phyloP scores from a whole-genome alignment of 345 rosid genomes.

The Brassica nigra region DNA sequence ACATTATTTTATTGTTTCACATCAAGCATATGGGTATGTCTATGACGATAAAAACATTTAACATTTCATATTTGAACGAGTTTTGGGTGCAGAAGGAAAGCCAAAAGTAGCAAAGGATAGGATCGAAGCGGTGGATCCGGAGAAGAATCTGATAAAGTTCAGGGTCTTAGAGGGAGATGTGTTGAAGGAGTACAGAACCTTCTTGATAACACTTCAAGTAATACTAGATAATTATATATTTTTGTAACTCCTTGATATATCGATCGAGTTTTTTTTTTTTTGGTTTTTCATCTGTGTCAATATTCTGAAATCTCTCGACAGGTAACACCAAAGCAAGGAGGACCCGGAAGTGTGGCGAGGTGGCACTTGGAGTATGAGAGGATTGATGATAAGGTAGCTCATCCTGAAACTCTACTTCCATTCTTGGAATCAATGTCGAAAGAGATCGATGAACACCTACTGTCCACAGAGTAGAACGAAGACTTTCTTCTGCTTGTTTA shows the following conservation, averaged over 20 bases:
- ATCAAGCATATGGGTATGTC: background rate
- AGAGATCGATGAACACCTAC: constrained; percentile 23
- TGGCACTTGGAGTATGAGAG: constrained; percentile 28
- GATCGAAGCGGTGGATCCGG: constrained; percentile 25
- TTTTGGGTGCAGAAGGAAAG: constrained; percentile 28
- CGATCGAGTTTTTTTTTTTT: background rate
- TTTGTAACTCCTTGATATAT: background rate
- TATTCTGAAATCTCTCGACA: background rate
- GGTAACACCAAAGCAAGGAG: constrained; percentile 16
- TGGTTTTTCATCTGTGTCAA: background rate
- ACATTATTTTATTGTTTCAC: background rate
- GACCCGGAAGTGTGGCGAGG: constrained; percentile 14
- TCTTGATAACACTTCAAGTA: constrained; percentile 3
- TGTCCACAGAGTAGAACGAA: constrained; percentile 9
- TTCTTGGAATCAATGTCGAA: constrained; percentile 6
- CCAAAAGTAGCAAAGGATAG: constrained; percentile 26
- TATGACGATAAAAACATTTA: background rate
- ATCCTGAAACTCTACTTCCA: constrained; percentile 17
- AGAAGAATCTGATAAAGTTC: constrained; percentile 20
- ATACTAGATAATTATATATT: background rate
- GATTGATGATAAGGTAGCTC: constrained; percentile 15
- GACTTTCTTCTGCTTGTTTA: background rate
- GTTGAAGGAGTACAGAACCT: constrained; percentile 23
- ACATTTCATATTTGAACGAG: background rate
- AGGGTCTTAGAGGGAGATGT: constrained; percentile 29